These are phyloP conservation scores for Xylaria intraflava DNA, from an alignment of 495 filamentous ascomycete genomes.

Conservation along the genomic window DNA sequence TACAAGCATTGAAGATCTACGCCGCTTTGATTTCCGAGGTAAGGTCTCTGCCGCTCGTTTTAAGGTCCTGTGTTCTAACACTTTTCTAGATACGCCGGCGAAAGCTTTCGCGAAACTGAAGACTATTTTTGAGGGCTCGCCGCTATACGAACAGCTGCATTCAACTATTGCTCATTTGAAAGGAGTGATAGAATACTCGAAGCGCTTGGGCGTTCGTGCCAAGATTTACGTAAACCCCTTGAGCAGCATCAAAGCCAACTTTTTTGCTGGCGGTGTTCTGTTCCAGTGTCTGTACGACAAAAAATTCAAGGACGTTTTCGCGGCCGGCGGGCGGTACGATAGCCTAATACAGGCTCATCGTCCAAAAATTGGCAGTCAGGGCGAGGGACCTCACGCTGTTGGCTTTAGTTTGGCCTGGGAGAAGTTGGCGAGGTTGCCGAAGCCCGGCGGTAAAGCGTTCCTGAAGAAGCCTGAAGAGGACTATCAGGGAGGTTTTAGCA, in stretches of 20 bases:
- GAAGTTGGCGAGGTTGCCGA: constrained; percentile 61
- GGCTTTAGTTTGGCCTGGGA: constrained; percentile 92
- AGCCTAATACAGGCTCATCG: constrained; percentile 67
- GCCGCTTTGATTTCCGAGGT: constrained; percentile 85
- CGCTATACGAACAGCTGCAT: constrained; percentile 57
- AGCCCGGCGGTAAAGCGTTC: constrained; percentile 52
- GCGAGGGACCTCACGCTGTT: constrained; percentile 64
- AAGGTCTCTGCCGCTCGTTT: constrained; percentile 17
- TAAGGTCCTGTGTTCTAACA: constrained; percentile 10
- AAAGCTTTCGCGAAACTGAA: constrained; percentile 70
- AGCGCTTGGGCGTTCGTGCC: constrained; percentile 62
- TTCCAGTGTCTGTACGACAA: constrained; percentile 90
- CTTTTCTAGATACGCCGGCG: constrained; percentile 53
- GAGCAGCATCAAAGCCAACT: constrained; percentile 84
- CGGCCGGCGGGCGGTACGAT: constrained; percentile 91
- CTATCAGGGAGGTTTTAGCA: constrained; percentile 50
- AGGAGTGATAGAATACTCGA: constrained; percentile 66
- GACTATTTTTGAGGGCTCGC: constrained; percentile 63
- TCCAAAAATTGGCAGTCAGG: constrained; percentile 47
- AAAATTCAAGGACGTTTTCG: constrained; percentile 77
- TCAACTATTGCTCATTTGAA: constrained; percentile 72
- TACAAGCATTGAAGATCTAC: constrained; percentile 85
- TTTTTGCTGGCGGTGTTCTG: constrained; percentile 79
- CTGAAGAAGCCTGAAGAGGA: constrained; percentile 60
- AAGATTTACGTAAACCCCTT: constrained; percentile 83